These are phyloP conservation scores for Bacterosira constricta DNA, from an alignment of 108 stramenopile species.

Conservation along the genomic window DNA sequence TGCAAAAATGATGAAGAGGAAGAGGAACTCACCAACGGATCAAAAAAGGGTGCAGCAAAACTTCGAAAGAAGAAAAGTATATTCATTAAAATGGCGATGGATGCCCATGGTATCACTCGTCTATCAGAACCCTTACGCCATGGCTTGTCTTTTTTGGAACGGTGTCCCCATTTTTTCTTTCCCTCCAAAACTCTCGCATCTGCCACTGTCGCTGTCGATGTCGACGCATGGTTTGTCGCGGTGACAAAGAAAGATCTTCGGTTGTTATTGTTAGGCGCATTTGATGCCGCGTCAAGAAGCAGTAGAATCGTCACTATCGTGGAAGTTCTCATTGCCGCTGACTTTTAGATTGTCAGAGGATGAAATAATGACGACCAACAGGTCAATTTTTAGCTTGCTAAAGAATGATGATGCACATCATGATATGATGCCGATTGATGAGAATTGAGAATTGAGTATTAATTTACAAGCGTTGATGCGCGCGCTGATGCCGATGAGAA, in stretches of 20 bases:
- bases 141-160: not conserved
- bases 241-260: not conserved
- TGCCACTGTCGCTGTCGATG: not conserved
- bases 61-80: slow-evolving; percentile 41
- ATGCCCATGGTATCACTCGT: slow-evolving; percentile 44
- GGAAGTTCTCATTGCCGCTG: no score
- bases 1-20: not conserved
- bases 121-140: slow-evolving; percentile 1
- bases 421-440: no score
- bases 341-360: no score
- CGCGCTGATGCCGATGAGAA: no score
- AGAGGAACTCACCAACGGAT: slow-evolving; percentile 36
- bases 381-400: no score
- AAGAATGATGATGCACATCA: no score
- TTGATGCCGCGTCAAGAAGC: not conserved
- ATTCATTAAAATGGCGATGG: slow-evolving; percentile 39
- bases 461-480: no score
- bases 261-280: not conserved
- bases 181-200: not conserved
- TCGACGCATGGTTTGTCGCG: not conserved
- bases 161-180: not conserved
- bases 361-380: no score
- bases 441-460: no score
- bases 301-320: not conserved
- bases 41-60: slow-evolving; percentile 49